Conservation (phyloP, 2,329 filamentous ascomycete species). For the Phaeoacremonium minimum region DNA sequence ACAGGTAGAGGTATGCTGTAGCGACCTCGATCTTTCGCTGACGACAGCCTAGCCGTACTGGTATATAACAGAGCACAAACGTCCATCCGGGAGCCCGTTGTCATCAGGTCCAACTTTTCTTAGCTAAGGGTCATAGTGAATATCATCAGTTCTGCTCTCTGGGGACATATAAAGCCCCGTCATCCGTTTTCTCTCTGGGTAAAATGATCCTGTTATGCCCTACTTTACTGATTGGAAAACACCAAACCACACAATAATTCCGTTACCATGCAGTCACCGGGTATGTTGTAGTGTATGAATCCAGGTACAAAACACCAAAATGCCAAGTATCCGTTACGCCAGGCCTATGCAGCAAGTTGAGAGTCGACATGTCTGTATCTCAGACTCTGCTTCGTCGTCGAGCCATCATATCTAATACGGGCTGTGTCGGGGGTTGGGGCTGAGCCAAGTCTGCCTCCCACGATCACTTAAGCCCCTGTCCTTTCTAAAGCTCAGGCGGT, state of each 20-base stretch:
- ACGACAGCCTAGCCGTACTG: too few species aligned
- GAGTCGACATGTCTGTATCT: background rate
- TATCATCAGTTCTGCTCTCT: too few species aligned
- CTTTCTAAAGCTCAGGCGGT: conserved; percentile 21
- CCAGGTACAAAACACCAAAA: conserved; percentile 5
- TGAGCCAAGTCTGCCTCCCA: conserved; percentile 19
- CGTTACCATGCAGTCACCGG: conserved; percentile 10
- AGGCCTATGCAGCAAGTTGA: conserved; percentile 10
- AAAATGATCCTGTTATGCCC: background rate
- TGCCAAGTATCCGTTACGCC: conserved; percentile 11
- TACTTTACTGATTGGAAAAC: background rate
- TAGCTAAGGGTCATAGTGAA: too few species aligned
- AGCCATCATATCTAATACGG: conserved; percentile 20
- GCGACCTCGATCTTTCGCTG: too few species aligned
- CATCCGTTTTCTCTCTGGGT: background rate
- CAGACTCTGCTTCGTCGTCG: too few species aligned
- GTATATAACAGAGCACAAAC: too few species aligned
- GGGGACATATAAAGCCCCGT: too few species aligned
- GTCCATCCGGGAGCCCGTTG: too few species aligned
- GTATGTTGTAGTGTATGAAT: conserved; percentile 12
- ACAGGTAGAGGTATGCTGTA: too few species aligned
- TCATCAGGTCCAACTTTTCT: too few species aligned
- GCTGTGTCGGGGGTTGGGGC: conserved; percentile 20
- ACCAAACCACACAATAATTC: conserved; percentile 1
- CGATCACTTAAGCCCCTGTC: conserved; percentile 13